Conservation (phyloP, 2,329 filamentous ascomycete genomes). For the Ascocoryne sarcoides region DNA sequence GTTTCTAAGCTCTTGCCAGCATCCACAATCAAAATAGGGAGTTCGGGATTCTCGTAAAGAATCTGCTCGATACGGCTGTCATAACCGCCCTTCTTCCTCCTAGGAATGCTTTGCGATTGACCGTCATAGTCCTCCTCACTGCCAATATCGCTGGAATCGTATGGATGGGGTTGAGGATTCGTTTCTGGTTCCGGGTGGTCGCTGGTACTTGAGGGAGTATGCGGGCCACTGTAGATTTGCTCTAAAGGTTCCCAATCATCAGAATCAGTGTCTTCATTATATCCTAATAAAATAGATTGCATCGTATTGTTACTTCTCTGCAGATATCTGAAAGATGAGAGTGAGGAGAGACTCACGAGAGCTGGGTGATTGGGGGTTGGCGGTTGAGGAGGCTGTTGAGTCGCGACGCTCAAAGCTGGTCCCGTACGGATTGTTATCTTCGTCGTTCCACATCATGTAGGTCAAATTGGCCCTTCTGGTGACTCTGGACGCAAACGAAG, state of each 20-base stretch:
- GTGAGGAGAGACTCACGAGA: slow-evolving; percentile 38
- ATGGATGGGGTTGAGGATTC: slow-evolving; percentile 14
- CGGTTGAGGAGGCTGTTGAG: slow-evolving; percentile 61
- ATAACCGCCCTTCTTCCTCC: slow-evolving; percentile 75
- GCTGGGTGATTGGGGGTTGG: slow-evolving; percentile 47
- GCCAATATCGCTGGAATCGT: slow-evolving; percentile 35
- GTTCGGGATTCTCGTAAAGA: slow-evolving; percentile 85
- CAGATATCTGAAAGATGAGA: slow-evolving; percentile 5
- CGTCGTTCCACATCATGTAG: slow-evolving; percentile 89
- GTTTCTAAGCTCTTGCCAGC: slow-evolving; percentile 93
- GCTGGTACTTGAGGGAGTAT: slow-evolving; percentile 52
- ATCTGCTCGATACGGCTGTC: slow-evolving; percentile 96
- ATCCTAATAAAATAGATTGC: slow-evolving; percentile 31
- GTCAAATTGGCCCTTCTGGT: slow-evolving; percentile 39
- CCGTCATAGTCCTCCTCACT: slow-evolving; percentile 41
- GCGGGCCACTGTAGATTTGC: slow-evolving; percentile 40
- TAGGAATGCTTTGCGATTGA: slow-evolving; percentile 37
- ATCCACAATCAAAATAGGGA: slow-evolving; percentile 85
- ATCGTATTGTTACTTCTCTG: slow-evolving; percentile 25
- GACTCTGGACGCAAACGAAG: slow-evolving; percentile 13
- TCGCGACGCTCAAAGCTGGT: slow-evolving; percentile 82
- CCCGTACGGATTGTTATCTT: slow-evolving; percentile 96
- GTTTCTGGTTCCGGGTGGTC: slow-evolving; percentile 40
- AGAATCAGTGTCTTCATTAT: slow-evolving; percentile 34
- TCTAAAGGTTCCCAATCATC: slow-evolving; percentile 40